These are phyloP conservation scores for Fusarium penzigii DNA, from an alignment of 2,329 filamentous ascomycete genomes.

Conservation along the genomic window DNA sequence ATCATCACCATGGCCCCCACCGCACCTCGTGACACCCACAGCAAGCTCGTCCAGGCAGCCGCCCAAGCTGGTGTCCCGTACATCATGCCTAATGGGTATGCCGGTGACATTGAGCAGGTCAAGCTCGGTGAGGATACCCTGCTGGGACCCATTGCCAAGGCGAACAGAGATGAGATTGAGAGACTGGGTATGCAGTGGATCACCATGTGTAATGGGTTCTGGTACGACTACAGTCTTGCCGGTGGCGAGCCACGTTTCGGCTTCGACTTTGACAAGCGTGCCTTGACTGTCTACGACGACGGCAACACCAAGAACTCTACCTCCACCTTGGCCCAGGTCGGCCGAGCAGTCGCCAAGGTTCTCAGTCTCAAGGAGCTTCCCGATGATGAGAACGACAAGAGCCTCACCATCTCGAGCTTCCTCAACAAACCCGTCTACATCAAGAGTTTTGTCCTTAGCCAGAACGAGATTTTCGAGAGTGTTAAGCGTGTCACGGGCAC, in stretches of 20 bases:
- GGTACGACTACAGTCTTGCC: constrained; percentile 54
- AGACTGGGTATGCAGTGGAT: constrained; percentile 45
- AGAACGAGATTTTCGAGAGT: constrained; percentile 63
- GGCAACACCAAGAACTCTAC: constrained; percentile 37
- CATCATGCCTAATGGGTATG: constrained; percentile 52
- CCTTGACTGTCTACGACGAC: constrained; percentile 51
- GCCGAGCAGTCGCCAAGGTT: constrained; percentile 50
- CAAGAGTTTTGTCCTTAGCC: constrained; percentile 57
- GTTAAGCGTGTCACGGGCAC: constrained; percentile 59
- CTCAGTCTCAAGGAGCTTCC: constrained; percentile 47
- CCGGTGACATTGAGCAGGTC: constrained; percentile 32
- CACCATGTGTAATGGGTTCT: constrained; percentile 53
- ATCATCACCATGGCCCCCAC: constrained; percentile 49
- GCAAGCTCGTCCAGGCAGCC: constrained; percentile 49
- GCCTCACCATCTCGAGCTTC: constrained; percentile 39
- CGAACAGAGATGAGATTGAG: constrained; percentile 40
- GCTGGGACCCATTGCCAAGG: constrained; percentile 21
- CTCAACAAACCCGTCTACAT: constrained; percentile 51
- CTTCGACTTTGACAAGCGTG: constrained; percentile 47
- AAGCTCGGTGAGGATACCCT: constrained; percentile 31
- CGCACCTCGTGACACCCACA: constrained; percentile 44
- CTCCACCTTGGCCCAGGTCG: constrained; percentile 57
- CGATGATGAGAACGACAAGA: constrained; percentile 33
- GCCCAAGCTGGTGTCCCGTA: constrained; percentile 52
- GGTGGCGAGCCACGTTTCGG: constrained; percentile 41